phyloP scores from a whole-genome alignment of 371 early-diverging fungal genomes.

The Rhizopus delemar region DNA sequence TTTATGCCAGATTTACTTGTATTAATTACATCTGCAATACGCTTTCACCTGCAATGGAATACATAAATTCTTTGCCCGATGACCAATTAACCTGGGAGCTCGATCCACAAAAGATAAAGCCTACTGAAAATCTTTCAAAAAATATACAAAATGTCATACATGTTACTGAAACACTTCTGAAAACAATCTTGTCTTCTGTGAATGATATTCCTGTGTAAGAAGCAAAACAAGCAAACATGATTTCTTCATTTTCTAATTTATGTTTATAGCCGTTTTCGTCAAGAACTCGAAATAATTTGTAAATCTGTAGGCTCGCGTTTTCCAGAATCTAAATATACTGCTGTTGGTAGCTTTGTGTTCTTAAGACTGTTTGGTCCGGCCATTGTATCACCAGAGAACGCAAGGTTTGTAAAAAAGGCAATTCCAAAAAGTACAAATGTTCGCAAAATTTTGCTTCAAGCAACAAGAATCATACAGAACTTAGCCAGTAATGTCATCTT shows the following conservation, averaged over 20 bases:
- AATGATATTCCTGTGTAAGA: constrained; percentile 62
- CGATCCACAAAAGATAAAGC: constrained; percentile 76
- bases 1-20: constrained; percentile 78
- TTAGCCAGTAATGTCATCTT: constrained; percentile 92
- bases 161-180: constrained; percentile 76
- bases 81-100: constrained; percentile 69
- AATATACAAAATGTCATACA: constrained; percentile 80
- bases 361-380: constrained; percentile 92
- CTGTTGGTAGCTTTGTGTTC: constrained; percentile 94
- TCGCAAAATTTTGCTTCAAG: constrained; percentile 81
- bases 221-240: neutral
- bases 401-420: constrained; percentile 48
- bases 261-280: constrained; percentile 57
- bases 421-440: constrained; percentile 42
- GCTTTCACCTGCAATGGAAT: constrained; percentile 73
- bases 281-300: constrained; percentile 75
- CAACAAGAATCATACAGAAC: constrained; percentile 94
- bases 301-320: constrained; percentile 78
- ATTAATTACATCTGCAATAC: constrained; percentile 79
- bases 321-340: constrained; percentile 80
- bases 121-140: constrained; percentile 58
- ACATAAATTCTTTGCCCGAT: constrained; percentile 49
- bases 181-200: constrained; percentile 76
- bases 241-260: constrained; percentile 22
- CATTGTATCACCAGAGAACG: constrained; percentile 81